phyloP scores from a whole-genome alignment of 2,329 filamentous ascomycete genomes.

The Paramyrothecium sp. region DNA sequence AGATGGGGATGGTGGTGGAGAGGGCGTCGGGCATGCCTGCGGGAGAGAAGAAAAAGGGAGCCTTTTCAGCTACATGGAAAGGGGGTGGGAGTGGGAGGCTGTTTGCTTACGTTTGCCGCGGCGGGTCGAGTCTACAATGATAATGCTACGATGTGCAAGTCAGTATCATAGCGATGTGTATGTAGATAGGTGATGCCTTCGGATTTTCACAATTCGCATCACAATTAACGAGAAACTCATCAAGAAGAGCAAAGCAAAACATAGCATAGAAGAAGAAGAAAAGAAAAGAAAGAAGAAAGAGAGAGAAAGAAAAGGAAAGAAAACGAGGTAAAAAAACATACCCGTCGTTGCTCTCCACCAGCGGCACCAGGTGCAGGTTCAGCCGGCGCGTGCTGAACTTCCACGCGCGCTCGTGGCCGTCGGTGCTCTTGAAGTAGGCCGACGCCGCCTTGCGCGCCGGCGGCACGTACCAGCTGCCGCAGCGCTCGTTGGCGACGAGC shows the following conservation, averaged over 20 bases:
- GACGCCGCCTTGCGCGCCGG: constrained; percentile 65
- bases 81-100: too few species aligned
- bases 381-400: constrained; percentile 80
- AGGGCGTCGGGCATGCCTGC: constrained; percentile 88
- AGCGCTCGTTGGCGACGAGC: constrained; percentile 88
- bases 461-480: constrained; percentile 91
- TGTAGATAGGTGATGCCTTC: too few species aligned
- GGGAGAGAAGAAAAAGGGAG: constrained; percentile 2
- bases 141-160: constrained; percentile 46
- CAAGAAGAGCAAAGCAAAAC: too few species aligned
- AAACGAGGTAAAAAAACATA: constrained; percentile 44
- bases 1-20: constrained; percentile 90
- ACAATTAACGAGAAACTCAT: too few species aligned
- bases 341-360: constrained; percentile 68
- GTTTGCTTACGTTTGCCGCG: constrained; percentile 73
- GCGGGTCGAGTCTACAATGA: constrained; percentile 91
- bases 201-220: too few species aligned
- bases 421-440: constrained; percentile 97
- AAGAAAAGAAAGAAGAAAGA: too few species aligned
- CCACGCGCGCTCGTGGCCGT: constrained; percentile 91
- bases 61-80: too few species aligned
- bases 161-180: too few species aligned
- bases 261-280: too few species aligned
- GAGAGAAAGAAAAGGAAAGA: too few species aligned
- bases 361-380: constrained; percentile 76